Base-by-base conservation (phyloP, 73 alveolate genomes). In the Paramecium sonneborni region DNA sequence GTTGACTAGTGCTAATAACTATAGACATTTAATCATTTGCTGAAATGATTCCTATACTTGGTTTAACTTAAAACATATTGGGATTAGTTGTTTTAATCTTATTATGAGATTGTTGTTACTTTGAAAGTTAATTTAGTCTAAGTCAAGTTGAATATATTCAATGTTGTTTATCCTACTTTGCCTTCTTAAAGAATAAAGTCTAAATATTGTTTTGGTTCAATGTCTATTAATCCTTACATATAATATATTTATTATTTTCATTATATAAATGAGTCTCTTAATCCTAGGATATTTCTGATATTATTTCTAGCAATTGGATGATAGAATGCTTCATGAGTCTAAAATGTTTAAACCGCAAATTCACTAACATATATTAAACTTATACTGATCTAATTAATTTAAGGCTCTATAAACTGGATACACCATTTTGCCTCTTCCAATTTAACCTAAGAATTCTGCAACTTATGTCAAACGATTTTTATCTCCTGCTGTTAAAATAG, bases 401-500 rank as follows among this genome's bases (percentile, higher is more conserved):
- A 76, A 15, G 9, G 69, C 67, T 76, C 39, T 76, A 37, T 76
- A 76, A 15, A 76, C 88, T 76, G 88, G 88, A 76, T 76, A 76
- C 6, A 41, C 52, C 70, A 76, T 38, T 12, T 76, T 76, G 23
- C 89, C 89, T 76, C 89, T 76, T 15, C 89, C 89, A 39, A 41
- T n/a, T 18, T n/a, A 20, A 6, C 74, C 70, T 14, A 76, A 21
- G 28, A 76, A 76, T 1, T 20, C 12, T 41, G 70, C 70, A 11
- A 76, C 14, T 43, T 76, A 21, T 11, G 15, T 1, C 3, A 28
- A 28, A 15, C 89, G n/a, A 15, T 0, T 48, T 8, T 20, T 20
- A 30, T 76, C 89, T 41, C 67, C 67, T 48, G 28, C 67, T 48
- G 67, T 48, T n/a, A 48, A 0, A n/a, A 48, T 24, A 0, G 70